Conservation (phyloP, 495 filamentous ascomycete genomes). For the Antarctomyces pellizariae region DNA sequence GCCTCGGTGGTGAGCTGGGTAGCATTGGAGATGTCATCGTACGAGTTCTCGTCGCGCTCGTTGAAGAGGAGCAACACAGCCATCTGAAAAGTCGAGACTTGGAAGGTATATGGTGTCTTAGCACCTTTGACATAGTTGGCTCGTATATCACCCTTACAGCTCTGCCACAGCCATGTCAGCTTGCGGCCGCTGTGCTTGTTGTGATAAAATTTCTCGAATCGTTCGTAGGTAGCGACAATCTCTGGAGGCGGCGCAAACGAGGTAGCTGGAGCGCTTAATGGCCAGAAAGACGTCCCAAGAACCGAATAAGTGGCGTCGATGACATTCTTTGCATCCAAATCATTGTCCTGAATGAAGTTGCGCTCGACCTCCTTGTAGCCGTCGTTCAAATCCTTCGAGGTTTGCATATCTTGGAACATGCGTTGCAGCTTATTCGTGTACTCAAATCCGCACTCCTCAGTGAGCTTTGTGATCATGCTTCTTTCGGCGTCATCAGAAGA, state of each 20-base stretch:
- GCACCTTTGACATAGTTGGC: conserved; percentile 72
- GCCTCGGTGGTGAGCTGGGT: conserved; percentile 59
- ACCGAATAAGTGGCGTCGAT: conserved; percentile 63
- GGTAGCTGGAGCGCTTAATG: conserved; percentile 61
- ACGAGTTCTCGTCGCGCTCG: conserved; percentile 59
- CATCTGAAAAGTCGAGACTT: conserved; percentile 95
- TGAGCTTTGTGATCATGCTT: conserved; percentile 98
- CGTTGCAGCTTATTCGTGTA: conserved; percentile 98
- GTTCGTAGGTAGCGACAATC: conserved; percentile 66
- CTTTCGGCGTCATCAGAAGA: conserved; percentile 95
- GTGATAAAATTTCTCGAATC: conserved; percentile 78
- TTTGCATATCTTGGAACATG: conserved; percentile 99
- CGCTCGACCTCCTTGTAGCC: conserved; percentile 44
- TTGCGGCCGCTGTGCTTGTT: conserved; percentile 92
- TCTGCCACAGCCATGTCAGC: conserved; percentile 92
- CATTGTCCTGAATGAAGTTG: conserved; percentile 32
- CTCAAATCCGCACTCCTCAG: conserved; percentile 95
- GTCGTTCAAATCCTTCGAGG: conserved; percentile 86
- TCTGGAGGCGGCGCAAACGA: conserved; percentile 67
- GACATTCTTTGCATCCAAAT: conserved; percentile 31
- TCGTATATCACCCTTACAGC: conserved; percentile 93
- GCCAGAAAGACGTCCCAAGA: conserved; percentile 95
- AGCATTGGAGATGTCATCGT: conserved; percentile 62
- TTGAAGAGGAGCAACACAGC: conserved; percentile 93
- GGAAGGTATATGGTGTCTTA: conserved; percentile 89